Base-by-base conservation (phyloP, 164 flowering plant species). In the Aristolochia contorta region DNA sequence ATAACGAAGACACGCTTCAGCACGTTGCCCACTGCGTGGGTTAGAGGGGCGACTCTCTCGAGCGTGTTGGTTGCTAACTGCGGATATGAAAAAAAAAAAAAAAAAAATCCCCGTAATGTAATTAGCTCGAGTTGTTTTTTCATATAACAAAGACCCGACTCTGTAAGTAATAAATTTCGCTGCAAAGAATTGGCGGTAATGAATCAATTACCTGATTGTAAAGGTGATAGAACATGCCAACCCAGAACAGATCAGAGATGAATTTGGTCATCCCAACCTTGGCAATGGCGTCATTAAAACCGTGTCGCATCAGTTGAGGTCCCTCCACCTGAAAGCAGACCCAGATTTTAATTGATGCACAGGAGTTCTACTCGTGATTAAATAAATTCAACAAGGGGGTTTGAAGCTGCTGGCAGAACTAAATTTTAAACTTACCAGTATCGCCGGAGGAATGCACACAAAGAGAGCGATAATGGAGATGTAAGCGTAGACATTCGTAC, bases 11-110 rank as follows among this genome's bases (percentile, higher is more conserved):
- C 98, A 65, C 97, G 96, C 70, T 92, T 89, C 84, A 92, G 73
- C 70, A 92, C 98, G 60, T 92, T 87, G 52, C 97, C 98, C 67
- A 92, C 97, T 9, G 98, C 98, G 63, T 92, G 98, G 0, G 97
- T 92, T 19, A 92, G 91, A 51, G 98, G 98, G 46, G 98, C 98
- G 58, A 92, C 98, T 72, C 97, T 80, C 79, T 92, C 98, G 57
- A 92, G 77, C 27, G 98, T 92, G 77, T 92, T 92, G 56, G 94
- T 92, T 22, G 98, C 98, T 63, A 92, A 54, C 98, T 92, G 83
- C 61, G 60, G 74, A 9, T 49, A 19, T 47, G 37, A 20, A 57
- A 41, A 13, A n/a, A n/a, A n/a, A 27, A 2, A 27, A 2, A 27
- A 27, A 27, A 27, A 27, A 27, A 2, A 27, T 27, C 2, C 3